Evolutionary conservation across 495 filamentous ascomycete genomes (phyloP).

Genomic region (Pseudoneurospora amorphoporcata): DNA sequence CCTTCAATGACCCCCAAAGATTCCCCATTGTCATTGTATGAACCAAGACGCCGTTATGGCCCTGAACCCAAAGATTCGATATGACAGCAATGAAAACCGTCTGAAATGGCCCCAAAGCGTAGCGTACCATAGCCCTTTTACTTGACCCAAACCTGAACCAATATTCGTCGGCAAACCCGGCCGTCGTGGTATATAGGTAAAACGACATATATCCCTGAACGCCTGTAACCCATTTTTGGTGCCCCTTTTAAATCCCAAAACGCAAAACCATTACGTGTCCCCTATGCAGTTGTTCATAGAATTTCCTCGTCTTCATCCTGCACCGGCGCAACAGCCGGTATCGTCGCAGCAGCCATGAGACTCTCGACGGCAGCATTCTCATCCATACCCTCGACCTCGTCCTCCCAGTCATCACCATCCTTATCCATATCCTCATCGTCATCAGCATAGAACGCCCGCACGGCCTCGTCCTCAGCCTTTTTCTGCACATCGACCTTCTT

Average conservation of each 20-base stretch:
- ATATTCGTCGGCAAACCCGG: neutral
- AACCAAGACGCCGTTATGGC: neutral
- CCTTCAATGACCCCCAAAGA: neutral
- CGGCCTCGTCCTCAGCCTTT: conserved; percentile 13
- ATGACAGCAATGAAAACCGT: neutral
- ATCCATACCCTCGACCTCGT: conserved; percentile 2
- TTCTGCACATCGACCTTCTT: conserved; percentile 7
- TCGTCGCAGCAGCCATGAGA: neutral
- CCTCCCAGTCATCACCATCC: conserved; percentile 3
- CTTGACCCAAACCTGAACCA: neutral
- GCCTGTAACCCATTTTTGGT: neutral
- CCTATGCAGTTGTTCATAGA: neutral
- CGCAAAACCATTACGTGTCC: neutral
- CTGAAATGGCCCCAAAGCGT: neutral
- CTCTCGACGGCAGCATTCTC: neutral
- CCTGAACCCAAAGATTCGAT: neutral
- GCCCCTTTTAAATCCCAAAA: neutral
- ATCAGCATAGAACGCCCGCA: conserved; percentile 13
- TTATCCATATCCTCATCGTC: conserved; percentile 18
- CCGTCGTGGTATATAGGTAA: neutral
- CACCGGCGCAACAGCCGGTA: neutral
- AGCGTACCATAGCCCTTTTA: neutral
- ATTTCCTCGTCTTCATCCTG: conserved; percentile 15
- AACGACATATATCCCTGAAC: neutral
- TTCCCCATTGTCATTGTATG: neutral